Percentiles rank a stretch among this genome's conserved stretches.
Evolutionary conservation across 2,329 filamentous ascomycete species (phyloP).

Genomic region (Madurella fahalii): DNA sequence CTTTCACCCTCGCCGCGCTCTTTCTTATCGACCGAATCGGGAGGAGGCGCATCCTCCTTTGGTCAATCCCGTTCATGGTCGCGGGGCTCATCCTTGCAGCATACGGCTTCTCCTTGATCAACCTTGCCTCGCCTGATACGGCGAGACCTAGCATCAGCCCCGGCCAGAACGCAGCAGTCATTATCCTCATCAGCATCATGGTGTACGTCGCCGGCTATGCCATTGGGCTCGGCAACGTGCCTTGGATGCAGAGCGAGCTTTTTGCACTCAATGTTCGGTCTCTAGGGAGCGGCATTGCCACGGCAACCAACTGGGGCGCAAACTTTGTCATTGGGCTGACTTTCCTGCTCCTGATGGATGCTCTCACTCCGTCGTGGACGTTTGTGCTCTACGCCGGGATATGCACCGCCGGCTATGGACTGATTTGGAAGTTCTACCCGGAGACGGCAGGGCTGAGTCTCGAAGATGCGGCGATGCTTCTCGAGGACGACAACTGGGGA

Average conservation of each 20-base stretch:
- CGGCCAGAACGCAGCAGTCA: slow-evolving; percentile 38
- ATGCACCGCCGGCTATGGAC: slow-evolving; percentile 63
- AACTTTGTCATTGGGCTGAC: slow-evolving; percentile 85
- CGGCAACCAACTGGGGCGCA: slow-evolving; percentile 79
- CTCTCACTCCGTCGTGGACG: slow-evolving; percentile 67
- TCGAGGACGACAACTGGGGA: slow-evolving; percentile 72
- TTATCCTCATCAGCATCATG: slow-evolving; percentile 72
- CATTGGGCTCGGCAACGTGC: slow-evolving; percentile 82
- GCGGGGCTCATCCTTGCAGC: slow-evolving; percentile 67
- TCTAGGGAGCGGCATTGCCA: slow-evolving; percentile 67
- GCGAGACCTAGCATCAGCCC: slow-evolving; percentile 14
- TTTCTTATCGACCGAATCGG: slow-evolving; percentile 75
- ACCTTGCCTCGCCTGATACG: slow-evolving; percentile 35
- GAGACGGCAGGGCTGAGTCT: slow-evolving; percentile 79
- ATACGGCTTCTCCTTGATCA: slow-evolving; percentile 65
- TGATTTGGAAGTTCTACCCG: slow-evolving; percentile 73
- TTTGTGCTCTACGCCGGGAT: slow-evolving; percentile 76
- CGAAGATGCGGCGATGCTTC: slow-evolving; percentile 70
- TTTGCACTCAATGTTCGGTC: slow-evolving; percentile 75
- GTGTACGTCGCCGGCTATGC: slow-evolving; percentile 84
- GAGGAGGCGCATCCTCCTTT: slow-evolving; percentile 73
- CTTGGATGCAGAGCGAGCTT: slow-evolving; percentile 93
- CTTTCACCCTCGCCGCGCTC: slow-evolving; percentile 73
- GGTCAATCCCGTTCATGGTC: slow-evolving; percentile 81
- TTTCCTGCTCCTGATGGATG: slow-evolving; percentile 83